Evolutionary conservation across 768 basidiomycete genomes (phyloP), one percentile per base, ranked within the genome.

Genomic region (Pluteus cervinus): DNA sequence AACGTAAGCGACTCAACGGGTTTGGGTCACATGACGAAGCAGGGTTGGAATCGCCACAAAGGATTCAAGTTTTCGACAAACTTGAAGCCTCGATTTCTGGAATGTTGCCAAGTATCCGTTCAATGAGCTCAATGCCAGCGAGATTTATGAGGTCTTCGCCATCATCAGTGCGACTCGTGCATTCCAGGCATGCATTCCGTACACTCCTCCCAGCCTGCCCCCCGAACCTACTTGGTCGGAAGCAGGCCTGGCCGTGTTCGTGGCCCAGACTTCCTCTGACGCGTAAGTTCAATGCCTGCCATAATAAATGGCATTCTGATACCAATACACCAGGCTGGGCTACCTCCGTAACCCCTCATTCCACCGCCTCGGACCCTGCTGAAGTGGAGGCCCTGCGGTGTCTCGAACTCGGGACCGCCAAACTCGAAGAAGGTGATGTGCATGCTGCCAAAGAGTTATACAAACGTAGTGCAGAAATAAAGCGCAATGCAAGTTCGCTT

Each of bases 381-480:
- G 86, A 90, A 48, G 63, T 66, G 16, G 87, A 90, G 58, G 86
- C 87, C 3, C 62, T 85, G 57, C 70, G 72, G 36, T 87, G 82
- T 45, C 70, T 91, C 15, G 89, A 90, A 60, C 74, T 82, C 52
- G 88, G 89, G 26, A 90, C 89, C 1, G 69, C 75, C 48, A 86
- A 86, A 50, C 66, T 91, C 24, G 89, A 90, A 56, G 86, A 89
- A 51, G 89, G 89, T 15, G 89, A 91, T 44, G 77, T 91, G 3
- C 69, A 84, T 48, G 76, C 69, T 35, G 88, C 88, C 36, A 89
- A 84, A 57, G 66, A 66, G 32, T 68, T 86, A 25, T 91, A 90
- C 61, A 66, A 73, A 56, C 76, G 86, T 47, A 88, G 86, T 50
- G 74, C 80, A 20, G 79, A 88, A 51, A 86, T 91, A 40, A 81